Evolutionary conservation across 805 yeast species (phyloP).

Genomic region (Wickerhamiella hasegawae): DNA sequence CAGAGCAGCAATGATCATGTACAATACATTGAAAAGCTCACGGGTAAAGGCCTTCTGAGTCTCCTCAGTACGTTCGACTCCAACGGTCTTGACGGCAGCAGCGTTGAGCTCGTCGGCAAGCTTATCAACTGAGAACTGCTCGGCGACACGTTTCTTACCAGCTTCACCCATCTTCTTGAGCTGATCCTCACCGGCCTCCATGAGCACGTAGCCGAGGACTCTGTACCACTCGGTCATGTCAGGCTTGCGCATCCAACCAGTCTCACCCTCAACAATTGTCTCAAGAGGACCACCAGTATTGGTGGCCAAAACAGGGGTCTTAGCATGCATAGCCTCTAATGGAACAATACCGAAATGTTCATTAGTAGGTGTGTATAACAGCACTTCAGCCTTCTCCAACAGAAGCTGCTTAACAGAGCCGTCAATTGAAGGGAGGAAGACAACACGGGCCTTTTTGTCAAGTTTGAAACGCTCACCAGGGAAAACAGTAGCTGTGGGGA

Average conservation of each 20-base stretch:
- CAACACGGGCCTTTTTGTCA: slow-evolving; percentile 27
- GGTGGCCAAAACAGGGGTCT: slow-evolving; percentile 73
- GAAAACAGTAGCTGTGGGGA: slow-evolving; percentile 31
- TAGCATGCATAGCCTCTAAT: slow-evolving; percentile 76
- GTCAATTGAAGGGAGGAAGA: slow-evolving; percentile 71
- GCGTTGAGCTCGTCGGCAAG: slow-evolving; percentile 20
- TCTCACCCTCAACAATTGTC: slow-evolving; percentile 34
- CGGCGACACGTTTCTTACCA: slow-evolving; percentile 19
- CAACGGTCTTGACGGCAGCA: slow-evolving; percentile 8
- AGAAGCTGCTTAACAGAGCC: slow-evolving; percentile 47
- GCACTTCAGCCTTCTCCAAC: slow-evolving; percentile 37
- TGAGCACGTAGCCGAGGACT: slow-evolving; percentile 18
- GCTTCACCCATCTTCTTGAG: slow-evolving; percentile 17
- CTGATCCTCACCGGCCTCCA: slow-evolving; percentile 11
- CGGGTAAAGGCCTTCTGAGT: no score
- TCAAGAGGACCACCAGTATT: slow-evolving; percentile 90
- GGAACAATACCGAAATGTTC: slow-evolving; percentile 99
- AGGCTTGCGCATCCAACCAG: slow-evolving; percentile 26
- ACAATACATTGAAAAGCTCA: no score
- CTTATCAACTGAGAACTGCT: slow-evolving; percentile 19
- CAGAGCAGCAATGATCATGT: no score
- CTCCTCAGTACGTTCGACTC: slow-evolving; percentile 8
- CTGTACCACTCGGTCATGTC: slow-evolving; percentile 22
- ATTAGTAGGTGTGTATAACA: slow-evolving; percentile 75
- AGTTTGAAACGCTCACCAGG: slow-evolving; percentile 12